These are phyloP conservation scores for Stemphylium beticola DNA, from an alignment of 2,329 filamentous ascomycete species.

Conservation along the genomic window DNA sequence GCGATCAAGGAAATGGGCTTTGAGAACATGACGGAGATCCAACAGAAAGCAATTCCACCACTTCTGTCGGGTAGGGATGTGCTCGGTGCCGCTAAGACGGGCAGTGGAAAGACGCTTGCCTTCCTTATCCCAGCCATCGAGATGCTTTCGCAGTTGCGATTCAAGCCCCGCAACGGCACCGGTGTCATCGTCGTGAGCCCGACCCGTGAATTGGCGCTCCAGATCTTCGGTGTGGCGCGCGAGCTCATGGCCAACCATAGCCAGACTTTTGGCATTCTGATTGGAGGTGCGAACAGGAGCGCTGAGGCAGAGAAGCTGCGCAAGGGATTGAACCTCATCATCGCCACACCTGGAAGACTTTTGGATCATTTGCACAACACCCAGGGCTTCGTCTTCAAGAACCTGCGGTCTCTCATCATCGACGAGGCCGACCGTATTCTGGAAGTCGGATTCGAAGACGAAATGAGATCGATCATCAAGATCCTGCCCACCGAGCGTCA, in stretches of 20 bases:
- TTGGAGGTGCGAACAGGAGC: conserved; percentile 88
- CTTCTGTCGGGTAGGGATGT: conserved; percentile 86
- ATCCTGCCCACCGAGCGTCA: conserved; percentile 80
- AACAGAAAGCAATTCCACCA: conserved; percentile 84
- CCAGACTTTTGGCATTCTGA: conserved; percentile 95
- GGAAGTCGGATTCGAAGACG: conserved; percentile 97
- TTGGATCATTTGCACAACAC: conserved; percentile 96
- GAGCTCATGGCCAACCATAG: conserved; percentile 93
- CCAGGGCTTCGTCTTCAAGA: conserved; percentile 87
- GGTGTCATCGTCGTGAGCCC: conserved; percentile 86
- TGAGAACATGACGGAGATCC: conserved; percentile 94
- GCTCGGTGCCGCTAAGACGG: conserved; percentile 93
- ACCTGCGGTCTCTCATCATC: conserved; percentile 88
- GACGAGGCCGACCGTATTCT: conserved; percentile 97
- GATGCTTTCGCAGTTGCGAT: conserved; percentile 86
- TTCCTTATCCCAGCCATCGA: conserved; percentile 95
- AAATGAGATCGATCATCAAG: conserved; percentile 96
- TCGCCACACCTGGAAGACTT: conserved; percentile 90
- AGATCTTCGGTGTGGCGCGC: conserved; percentile 84
- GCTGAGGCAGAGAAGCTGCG: conserved; percentile 92
- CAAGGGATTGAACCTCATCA: conserved; percentile 93
- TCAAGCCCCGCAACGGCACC: conserved; percentile 86
- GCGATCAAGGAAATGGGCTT: conserved; percentile 93
- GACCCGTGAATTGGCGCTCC: conserved; percentile 11
- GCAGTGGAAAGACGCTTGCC: conserved; percentile 91